Evolutionary conservation across 2,329 filamentous ascomycete genomes (phyloP).

Genomic region (Beauveria sp.): DNA sequence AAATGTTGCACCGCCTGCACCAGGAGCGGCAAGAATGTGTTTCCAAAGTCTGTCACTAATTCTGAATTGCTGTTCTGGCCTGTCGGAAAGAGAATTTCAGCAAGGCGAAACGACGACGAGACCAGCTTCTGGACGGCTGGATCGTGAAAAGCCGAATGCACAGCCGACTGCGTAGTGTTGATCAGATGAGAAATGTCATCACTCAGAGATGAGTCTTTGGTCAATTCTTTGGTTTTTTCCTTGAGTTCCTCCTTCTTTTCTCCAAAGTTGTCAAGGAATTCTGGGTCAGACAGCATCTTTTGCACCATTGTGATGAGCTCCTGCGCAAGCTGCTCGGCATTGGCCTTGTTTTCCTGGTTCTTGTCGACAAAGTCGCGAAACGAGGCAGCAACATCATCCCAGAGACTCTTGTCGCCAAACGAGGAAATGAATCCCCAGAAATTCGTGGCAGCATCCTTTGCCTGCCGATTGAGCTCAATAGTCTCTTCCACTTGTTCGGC

Average conservation of each 20-base stretch:
- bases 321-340: constrained; percentile 71
- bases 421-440: constrained; percentile 75
- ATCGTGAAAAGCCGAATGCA: constrained; percentile 64
- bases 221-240: constrained; percentile 52
- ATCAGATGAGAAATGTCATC: constrained; percentile 68
- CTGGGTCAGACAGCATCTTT: constrained; percentile 74
- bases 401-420: constrained; percentile 66
- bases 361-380: constrained; percentile 63
- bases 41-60: constrained; percentile 30
- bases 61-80: constrained; percentile 30
- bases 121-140: constrained; percentile 62
- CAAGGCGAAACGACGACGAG: constrained; percentile 58
- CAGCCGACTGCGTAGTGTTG: constrained; percentile 57
- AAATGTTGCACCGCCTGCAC: constrained; percentile 76
- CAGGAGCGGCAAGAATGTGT: constrained; percentile 71
- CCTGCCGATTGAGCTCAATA: constrained; percentile 62
- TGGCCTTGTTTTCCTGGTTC: constrained; percentile 65
- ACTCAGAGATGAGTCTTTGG: constrained; percentile 58
- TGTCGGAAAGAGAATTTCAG: constrained; percentile 59
- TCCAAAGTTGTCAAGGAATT: constrained; percentile 72
- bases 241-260: constrained; percentile 44
- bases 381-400: constrained; percentile 63
- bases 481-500: constrained; percentile 61
- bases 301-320: constrained; percentile 69
- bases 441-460: constrained; percentile 68